phyloP scores from a whole-genome alignment of 2,329 filamentous ascomycete species.

The Rhynchosporium secalis region DNA sequence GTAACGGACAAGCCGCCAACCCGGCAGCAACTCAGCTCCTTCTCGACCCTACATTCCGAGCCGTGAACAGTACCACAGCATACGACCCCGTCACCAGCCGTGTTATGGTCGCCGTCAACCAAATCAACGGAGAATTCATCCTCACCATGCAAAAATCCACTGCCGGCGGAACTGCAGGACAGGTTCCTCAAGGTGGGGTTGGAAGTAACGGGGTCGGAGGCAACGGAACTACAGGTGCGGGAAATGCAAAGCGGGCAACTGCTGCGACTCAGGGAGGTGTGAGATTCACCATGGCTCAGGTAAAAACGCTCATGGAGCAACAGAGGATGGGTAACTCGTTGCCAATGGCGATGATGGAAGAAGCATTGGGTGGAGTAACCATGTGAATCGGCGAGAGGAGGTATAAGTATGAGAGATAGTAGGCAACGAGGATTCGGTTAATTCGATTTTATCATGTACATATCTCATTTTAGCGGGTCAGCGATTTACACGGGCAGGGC shows the following conservation, averaged over 20 bases:
- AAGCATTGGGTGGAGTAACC: not conserved
- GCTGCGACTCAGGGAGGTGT: not conserved
- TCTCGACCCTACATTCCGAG: constrained; percentile 23
- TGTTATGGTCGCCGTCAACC: constrained; percentile 19
- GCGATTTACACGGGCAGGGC: not conserved
- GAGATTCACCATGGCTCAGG: constrained; percentile 10
- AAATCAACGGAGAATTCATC: constrained; percentile 27
- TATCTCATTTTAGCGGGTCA: constrained; percentile 1
- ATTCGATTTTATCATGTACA: not conserved
- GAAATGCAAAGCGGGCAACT: not conserved
- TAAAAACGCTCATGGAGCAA: constrained; percentile 6
- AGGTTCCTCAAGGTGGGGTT: not conserved
- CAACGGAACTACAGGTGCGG: not conserved
- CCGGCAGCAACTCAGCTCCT: constrained; percentile 25
- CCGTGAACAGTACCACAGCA: constrained; percentile 14
- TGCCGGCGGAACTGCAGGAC: not conserved
- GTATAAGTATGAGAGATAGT: not conserved
- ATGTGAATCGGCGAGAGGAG: not conserved
- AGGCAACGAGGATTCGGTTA: no score
- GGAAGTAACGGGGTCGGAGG: not conserved
- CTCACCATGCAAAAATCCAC: constrained; percentile 21
- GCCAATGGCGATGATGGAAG: constrained; percentile 12
- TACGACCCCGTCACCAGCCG: constrained; percentile 18
- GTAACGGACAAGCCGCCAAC: constrained; percentile 13
- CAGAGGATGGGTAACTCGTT: constrained; percentile 5